Percentiles rank a stretch among this genome's conserved stretches.
Conservation (phyloP, 257 asterid species). For the Salvia splendens region DNA sequence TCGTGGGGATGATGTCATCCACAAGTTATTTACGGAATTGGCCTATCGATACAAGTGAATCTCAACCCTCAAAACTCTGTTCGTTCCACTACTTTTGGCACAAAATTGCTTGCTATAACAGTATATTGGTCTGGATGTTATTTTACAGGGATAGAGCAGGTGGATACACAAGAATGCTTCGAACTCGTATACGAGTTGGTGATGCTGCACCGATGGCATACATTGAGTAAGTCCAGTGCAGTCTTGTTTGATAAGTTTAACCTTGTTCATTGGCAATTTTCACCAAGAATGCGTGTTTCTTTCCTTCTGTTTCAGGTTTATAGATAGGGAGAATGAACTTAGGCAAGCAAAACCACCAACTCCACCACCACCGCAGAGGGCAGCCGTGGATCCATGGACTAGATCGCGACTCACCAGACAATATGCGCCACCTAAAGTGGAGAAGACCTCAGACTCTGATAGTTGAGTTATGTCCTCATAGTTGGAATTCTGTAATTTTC, state of each 20-base stretch:
- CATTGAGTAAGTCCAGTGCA: slow-evolving; percentile 62
- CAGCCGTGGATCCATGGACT: slow-evolving; percentile 90
- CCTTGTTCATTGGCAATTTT: no score
- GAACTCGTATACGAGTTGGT: slow-evolving; percentile 88
- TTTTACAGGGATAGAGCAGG: slow-evolving; percentile 77
- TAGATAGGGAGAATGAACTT: slow-evolving; percentile 93
- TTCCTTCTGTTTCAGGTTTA: slow-evolving; percentile 51
- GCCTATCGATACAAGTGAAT: slow-evolving; percentile 92
- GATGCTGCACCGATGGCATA: slow-evolving; percentile 96
- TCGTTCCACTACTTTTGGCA: neutral
- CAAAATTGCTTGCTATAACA: slow-evolving; percentile 18
- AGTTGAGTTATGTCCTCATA: slow-evolving; percentile 24
- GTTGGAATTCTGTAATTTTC: neutral
- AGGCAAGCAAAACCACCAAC: slow-evolving; percentile 79
- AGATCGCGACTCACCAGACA: slow-evolving; percentile 87
- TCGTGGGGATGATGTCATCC: slow-evolving; percentile 90
- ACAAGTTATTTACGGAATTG: slow-evolving; percentile 81
- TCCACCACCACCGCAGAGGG: slow-evolving; percentile 69
- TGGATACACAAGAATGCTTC: slow-evolving; percentile 92
- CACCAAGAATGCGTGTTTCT: neutral
- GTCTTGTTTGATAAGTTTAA: neutral
- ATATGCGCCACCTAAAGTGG: slow-evolving; percentile 84
- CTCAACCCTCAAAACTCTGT: slow-evolving; percentile 16
- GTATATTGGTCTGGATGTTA: neutral
- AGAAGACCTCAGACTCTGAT: slow-evolving; percentile 54